These are phyloP conservation scores for Lasiodiplodia sp. DNA, from an alignment of 2,329 filamentous ascomycete species.

Conservation along the genomic window DNA sequence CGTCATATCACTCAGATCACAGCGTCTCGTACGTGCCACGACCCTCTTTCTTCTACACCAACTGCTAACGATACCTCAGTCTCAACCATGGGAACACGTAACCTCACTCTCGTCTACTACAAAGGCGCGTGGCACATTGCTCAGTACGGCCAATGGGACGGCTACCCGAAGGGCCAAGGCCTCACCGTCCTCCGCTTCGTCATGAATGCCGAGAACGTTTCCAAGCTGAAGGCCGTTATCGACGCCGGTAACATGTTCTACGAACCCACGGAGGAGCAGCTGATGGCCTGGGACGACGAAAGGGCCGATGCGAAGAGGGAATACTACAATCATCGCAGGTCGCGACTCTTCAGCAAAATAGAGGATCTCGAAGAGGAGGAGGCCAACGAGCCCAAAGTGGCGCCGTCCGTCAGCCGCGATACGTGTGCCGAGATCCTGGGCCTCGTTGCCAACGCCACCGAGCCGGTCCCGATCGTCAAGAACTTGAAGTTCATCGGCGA, in stretches of 20 bases:
- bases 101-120: slow-evolving; percentile 34
- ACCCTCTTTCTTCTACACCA: too few species aligned
- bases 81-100: background rate
- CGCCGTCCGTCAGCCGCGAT: background rate
- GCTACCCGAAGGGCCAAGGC: slow-evolving; percentile 40
- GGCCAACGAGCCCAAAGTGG: background rate
- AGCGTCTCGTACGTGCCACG: too few species aligned
- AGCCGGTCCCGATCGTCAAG: background rate
- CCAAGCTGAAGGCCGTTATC: slow-evolving; percentile 35
- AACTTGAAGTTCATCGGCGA: background rate
- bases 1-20: too few species aligned
- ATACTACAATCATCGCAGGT: too few species aligned
- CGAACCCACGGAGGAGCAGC: slow-evolving; percentile 27
- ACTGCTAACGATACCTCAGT: too few species aligned
- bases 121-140: slow-evolving; percentile 35
- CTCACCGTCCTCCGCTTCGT: slow-evolving; percentile 36
- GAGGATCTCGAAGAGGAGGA: too few species aligned
- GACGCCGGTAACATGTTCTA: slow-evolving; percentile 30
- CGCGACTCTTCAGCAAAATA: too few species aligned
- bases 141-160: slow-evolving; percentile 42
- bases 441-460: background rate
- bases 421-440: background rate
- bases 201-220: slow-evolving; percentile 34
- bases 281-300: background rate
- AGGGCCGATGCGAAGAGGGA: too few species aligned